Base-by-base conservation (phyloP, 805 yeast genomes). In the Wickerhamiella azymoides region DNA sequence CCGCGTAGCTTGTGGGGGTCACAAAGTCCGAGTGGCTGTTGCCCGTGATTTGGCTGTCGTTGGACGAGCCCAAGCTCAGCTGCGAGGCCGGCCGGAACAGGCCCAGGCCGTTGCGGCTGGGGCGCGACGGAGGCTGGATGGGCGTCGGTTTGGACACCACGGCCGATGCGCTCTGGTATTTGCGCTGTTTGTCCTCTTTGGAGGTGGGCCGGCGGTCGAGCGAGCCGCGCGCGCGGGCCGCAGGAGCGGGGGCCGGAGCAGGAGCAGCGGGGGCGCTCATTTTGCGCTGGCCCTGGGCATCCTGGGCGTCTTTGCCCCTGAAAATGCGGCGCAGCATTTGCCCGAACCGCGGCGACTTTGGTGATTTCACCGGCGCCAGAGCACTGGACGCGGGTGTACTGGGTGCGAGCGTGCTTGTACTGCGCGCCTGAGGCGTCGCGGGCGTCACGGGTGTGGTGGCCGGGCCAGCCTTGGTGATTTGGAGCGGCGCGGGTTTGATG, bases 131-230 rank as follows among this genome's bases (percentile, higher is more conserved):
- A 5, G 36, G 28, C 9, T 27, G 21, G 3, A 39, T 16, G 10
- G 39, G 27, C 16, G 16, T 19, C 6, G 39, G 39, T 19, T 36
- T 36, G 21, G n/a, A 19, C 5, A 40, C 21, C 3, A 26, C 16
- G 5, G 45, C 45, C 17, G 35, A 10, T 7, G 39, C 45, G 25
- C 39, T 26, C 16, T 25, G 19, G 40, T 35, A 36, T 27, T 42
- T 36, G 27, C 40, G 45, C 6, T 17, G 33, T 5, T 37, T 37
- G 35, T 36, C 45, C 8, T 24, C 45, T 25, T 21, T 19, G 9
- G 43, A 16, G 6, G 39, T 16, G 16, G 39, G 24, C 13, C 24
- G 37, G n/a, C n/a, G 21, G 24, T 35, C 24, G 5, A 35, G 45
- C 11, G 39, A 33, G 10, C 17, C 21, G 13, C 33, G 45, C 5